These are phyloP conservation scores for Candida coquimbonensis DNA, from an alignment of 805 yeast species.

Conservation along the genomic window DNA sequence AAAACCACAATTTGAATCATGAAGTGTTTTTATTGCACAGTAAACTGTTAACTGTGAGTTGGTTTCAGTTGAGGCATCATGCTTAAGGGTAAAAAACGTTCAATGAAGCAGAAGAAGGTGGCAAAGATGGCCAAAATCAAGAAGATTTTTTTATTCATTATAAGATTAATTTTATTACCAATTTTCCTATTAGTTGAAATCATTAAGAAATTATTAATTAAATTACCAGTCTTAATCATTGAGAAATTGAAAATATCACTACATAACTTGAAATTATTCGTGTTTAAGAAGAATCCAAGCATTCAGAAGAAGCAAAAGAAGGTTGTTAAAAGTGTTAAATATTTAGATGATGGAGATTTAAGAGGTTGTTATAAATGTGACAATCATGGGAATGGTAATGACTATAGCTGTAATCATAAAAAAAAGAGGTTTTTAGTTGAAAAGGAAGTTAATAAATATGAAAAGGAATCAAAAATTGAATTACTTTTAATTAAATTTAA, in stretches of 20 bases:
- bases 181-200: background rate
- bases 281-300: background rate
- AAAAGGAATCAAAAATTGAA: background rate
- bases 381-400: background rate
- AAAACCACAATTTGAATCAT: too few species aligned
- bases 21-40: too few species aligned
- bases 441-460: background rate
- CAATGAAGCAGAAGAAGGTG: background rate
- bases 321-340: background rate
- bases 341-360: conserved; percentile 1
- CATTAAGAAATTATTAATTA: conserved; percentile 1
- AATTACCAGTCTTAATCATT: background rate
- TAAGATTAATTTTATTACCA: conserved; percentile 1
- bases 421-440: background rate
- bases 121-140: background rate
- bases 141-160: background rate
- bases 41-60: too few species aligned
- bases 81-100: background rate
- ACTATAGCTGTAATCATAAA: background rate
- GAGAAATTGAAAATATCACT: background rate
- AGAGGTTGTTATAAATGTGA: background rate
- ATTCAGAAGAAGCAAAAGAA: background rate
- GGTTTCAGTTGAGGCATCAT: background rate
- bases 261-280: conserved; percentile 3
- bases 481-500: background rate